phyloP scores from a whole-genome alignment of 345 rosid genomes.

The Anastatica hierochuntica region DNA sequence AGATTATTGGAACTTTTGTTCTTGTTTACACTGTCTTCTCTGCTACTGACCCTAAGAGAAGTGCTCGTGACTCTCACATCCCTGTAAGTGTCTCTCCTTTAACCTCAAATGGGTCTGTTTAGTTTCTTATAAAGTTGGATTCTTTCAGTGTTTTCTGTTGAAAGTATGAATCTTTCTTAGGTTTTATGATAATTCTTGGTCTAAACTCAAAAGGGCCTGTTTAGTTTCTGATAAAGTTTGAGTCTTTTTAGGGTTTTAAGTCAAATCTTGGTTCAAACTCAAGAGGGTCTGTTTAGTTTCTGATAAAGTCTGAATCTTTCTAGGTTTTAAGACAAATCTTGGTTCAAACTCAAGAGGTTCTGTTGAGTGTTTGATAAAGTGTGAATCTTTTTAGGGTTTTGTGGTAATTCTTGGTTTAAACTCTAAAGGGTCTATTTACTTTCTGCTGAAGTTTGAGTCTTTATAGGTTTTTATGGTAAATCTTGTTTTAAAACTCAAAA shows the following conservation, averaged over 20 bases:
- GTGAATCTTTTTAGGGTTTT: neutral
- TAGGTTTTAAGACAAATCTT: too few species aligned
- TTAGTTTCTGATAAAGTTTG: neutral
- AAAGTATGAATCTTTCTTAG: too few species aligned
- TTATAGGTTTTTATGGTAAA: neutral
- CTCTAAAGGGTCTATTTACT: neutral
- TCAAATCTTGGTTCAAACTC: neutral
- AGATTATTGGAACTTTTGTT: conserved; percentile 82
- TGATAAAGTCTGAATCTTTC: neutral
- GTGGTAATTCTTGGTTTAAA: too few species aligned
- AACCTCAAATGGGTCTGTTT: too few species aligned
- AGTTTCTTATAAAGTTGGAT: too few species aligned
- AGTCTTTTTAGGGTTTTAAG: neutral
- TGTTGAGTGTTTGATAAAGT: neutral
- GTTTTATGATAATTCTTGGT: too few species aligned
- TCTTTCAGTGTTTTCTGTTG: too few species aligned
- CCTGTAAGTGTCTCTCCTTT: conserved; percentile 43
- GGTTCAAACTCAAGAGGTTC: neutral
- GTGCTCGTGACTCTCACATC: conserved; percentile 83
- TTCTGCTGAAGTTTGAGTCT: neutral
- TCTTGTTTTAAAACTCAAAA: neutral
- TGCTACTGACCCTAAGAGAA: conserved; percentile 89
- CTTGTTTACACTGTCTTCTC: conserved; percentile 92
- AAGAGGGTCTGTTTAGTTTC: neutral
- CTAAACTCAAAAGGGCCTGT: neutral